A percentile compares a stretch with the other conserved stretches of the same genome.
These are phyloP conservation scores for Pisolithus sp. DNA, from an alignment of 768 basidiomycete species.

Conservation along the genomic window DNA sequence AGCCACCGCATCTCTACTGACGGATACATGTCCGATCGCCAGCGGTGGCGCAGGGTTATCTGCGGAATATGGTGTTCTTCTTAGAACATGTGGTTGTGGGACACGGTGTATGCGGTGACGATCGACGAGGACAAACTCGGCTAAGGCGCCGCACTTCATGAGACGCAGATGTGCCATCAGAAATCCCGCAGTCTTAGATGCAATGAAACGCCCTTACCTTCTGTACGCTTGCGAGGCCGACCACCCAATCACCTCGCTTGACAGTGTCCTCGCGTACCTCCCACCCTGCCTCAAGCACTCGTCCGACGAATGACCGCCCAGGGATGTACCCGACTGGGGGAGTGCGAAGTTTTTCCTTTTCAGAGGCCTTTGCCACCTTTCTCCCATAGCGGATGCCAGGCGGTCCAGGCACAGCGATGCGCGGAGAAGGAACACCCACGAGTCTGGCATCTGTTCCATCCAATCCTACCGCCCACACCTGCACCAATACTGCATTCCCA, in stretches of 20 bases:
- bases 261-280: constrained; percentile 46
- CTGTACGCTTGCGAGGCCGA: constrained; percentile 69
- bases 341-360: constrained; percentile 21
- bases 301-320: constrained; percentile 80
- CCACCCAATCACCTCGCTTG: constrained; percentile 79
- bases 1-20: constrained; percentile 6
- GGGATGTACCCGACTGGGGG: constrained; percentile 67
- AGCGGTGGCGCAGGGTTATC: constrained; percentile 5
- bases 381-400: constrained; percentile 17
- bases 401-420: constrained; percentile 6
- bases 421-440: constrained; percentile 39
- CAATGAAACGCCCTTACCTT: constrained; percentile 50
- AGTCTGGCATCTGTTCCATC: constrained; percentile 69
- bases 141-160: constrained; percentile 69
- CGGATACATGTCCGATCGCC: constrained; percentile 1
- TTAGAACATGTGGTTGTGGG: constrained; percentile 50
- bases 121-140: constrained; percentile 85
- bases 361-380: constrained; percentile 12
- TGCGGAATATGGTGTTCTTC: constrained; percentile 18
- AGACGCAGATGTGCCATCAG: constrained; percentile 6
- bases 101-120: constrained; percentile 69
- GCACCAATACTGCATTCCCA: constrained; percentile 65
- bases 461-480: constrained; percentile 85
- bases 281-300: constrained; percentile 78
- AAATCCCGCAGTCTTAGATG: constrained; percentile 4